Base-by-base conservation (phyloP, 2,329 filamentous ascomycete species). In the Colletotrichum abscissum region DNA sequence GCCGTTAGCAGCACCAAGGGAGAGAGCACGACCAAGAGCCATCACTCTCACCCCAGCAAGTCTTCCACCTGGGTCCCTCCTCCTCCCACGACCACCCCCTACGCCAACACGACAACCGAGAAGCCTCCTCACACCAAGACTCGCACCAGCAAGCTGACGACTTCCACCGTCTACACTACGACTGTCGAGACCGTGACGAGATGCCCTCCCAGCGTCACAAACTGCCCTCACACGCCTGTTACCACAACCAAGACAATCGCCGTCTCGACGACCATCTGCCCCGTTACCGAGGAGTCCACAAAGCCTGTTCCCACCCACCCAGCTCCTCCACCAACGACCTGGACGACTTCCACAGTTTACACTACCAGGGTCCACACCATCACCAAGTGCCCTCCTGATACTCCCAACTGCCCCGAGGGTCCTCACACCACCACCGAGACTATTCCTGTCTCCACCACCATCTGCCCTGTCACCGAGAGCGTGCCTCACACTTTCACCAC, bases 131-230 rank as follows among this genome's bases (percentile, higher is more conserved):
- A 42, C 52, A 63, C 67, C 35, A 33, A n/a, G n/a, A 54, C 28
- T 46, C 55, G 12, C 24, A 54, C 63, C 19, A 42, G 33, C 11
- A 26, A 35, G 57, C 60, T 78, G 69, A 77, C 77, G 22, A 83
- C 82, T 28, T 84, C 81, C 64, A 83, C 82, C 16, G 78, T 86
- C 66, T 85, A 81, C 77, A 81, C 81, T 59, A 85, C 82, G 14
- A 75, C 74, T 6, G 77, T 89, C 75, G 84, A 88, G 75, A 91
- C 89, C 14, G 83, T 90, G 80, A 90, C 74, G 12, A 52, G 59
- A 30, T 77, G 76, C 52, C 52, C 68, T 1, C 70, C 74, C 26
- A 54, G 65, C 6, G 63, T 69, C 11, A 46, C 75, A n/a, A 77
- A 65, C 60, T 75, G 74, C 67, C 63, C 67, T 19, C 30, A n/a